Base-by-base conservation (phyloP, 495 filamentous ascomycete genomes). In the Aspergillus carlsbadensis region DNA sequence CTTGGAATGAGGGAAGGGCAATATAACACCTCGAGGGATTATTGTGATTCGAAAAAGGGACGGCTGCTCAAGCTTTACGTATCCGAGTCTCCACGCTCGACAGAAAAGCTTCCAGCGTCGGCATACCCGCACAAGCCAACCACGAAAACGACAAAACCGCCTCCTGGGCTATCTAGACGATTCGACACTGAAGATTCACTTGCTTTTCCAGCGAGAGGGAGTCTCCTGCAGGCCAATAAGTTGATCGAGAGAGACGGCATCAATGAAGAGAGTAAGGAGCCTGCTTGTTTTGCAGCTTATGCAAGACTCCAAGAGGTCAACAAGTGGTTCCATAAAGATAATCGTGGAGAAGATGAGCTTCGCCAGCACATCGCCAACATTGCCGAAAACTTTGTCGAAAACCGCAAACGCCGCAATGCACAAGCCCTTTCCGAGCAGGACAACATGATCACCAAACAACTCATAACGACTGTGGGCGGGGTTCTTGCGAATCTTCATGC, bases 281-380 rank as follows among this genome's bases (percentile, higher is more conserved):
- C 18, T 1, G 2, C 33, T 15, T 6, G 2, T 22, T 6, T 20
- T 5, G 2, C 45, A 15, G 36, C 20, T 6, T 21, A 61, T 24
- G 47, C 49, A 10, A 62, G 62, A 52, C 29, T 60, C 15, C 48
- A 59, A 29, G 63, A 64, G 17, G 50, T 65, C 13, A 48, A 66
- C 6, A 18, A 39, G 21, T 72, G 69, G 69, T 72, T 72, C 31
- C 65, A 62, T 34, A 54, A 24, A 17, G 67, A 66, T 44, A 18
- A 34, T 21, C 58, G 57, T 15, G 52, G 60, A n/a, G 45, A 63
- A 21, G 59, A 64, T 3, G 10, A 55, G 10, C 35, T 65, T 37
- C 67, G 60, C 10, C 42, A 54, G 29, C 58, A 65, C 24, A 61
- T 70, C 39, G 35, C 39, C 17, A 41, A 40, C 1, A 57, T 67